phyloP scores from a whole-genome alignment of 495 filamentous ascomycete genomes.

The Jackrogersella multiformis region DNA sequence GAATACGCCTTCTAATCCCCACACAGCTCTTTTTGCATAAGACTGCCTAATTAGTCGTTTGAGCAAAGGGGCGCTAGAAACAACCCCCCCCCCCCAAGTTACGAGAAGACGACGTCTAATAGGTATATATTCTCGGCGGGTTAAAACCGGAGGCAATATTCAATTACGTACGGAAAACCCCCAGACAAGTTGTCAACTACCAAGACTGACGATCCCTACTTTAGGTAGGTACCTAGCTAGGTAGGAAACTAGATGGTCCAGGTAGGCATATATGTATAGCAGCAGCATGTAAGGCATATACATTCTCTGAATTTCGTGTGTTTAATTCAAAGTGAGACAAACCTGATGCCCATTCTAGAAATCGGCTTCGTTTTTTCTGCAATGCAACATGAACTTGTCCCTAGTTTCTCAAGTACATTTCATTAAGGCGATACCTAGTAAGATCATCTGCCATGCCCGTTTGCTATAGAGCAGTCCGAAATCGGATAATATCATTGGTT shows the following conservation, averaged over 20 bases:
- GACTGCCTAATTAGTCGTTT: slow-evolving; percentile 1
- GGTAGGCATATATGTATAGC: too few relatives aligned
- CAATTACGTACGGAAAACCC: slow-evolving; percentile 33
- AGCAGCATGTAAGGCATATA: too few relatives aligned
- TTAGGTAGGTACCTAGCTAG: too few relatives aligned
- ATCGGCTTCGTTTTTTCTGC: not conserved
- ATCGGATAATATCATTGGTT: slow-evolving; percentile 31
- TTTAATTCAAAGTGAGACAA: too few relatives aligned
- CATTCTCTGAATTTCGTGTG: too few relatives aligned
- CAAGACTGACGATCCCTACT: not conserved
- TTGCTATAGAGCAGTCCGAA: slow-evolving; percentile 18
- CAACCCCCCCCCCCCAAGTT: not conserved
- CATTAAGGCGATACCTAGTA: not conserved
- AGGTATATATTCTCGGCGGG: not conserved
- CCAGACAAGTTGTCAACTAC: not conserved
- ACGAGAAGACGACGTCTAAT: not conserved
- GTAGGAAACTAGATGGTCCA: too few relatives aligned
- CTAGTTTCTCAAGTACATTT: not conserved
- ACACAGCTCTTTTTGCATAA: not conserved
- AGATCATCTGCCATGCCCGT: not conserved
- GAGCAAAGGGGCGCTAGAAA: slow-evolving; percentile 4
- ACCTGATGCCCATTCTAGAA: not conserved
- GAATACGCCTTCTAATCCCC: not conserved
- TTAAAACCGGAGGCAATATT: slow-evolving; percentile 1
- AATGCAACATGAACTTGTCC: not conserved